These are phyloP conservation scores for Vitis hybrid DNA, from an alignment of 177 flowering plant genomes.

Conservation along the genomic window DNA sequence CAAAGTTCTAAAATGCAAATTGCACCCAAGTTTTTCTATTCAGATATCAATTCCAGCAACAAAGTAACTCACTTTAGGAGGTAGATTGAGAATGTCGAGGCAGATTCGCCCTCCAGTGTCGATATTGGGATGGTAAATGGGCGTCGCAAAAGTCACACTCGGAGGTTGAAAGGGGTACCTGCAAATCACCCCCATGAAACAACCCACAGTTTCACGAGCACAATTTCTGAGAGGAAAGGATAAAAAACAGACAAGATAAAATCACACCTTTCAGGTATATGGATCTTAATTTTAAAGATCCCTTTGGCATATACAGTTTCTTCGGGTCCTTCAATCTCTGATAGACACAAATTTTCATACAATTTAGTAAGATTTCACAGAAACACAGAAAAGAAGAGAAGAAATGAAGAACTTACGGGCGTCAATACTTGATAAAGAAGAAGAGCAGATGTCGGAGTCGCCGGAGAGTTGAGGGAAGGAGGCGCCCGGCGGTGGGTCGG, in stretches of 20 bases:
- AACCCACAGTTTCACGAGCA: not conserved
- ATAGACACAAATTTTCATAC: not conserved
- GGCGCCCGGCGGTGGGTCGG: constrained; percentile 84
- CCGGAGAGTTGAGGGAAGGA: constrained; percentile 56
- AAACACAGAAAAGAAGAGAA: not conserved
- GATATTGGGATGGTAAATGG: constrained; percentile 90
- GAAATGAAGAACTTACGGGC: constrained; percentile 40
- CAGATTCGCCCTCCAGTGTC: constrained; percentile 94
- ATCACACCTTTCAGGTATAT: constrained; percentile 75
- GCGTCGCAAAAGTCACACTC: constrained; percentile 70
- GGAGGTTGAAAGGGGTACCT: constrained; percentile 98
- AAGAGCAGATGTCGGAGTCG: constrained; percentile 17
- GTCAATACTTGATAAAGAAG: constrained; percentile 49
- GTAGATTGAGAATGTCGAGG: constrained; percentile 91
- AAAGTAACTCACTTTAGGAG: constrained; percentile 65
- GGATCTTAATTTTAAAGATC: constrained; percentile 61
- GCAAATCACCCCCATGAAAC: constrained; percentile 5
- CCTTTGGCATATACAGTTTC: constrained; percentile 79
- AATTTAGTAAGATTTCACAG: not conserved
- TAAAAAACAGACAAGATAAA: not conserved
- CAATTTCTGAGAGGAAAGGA: not conserved
- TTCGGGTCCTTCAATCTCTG: constrained; percentile 78
- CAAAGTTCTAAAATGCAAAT: too few relatives aligned
- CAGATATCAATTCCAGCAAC: not conserved
- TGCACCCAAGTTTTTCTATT: not conserved